Evolutionary conservation across 129 eudicot species (phyloP), one percentile per base, ranked within the genome.

Genomic region (Silybum marianum): DNA sequence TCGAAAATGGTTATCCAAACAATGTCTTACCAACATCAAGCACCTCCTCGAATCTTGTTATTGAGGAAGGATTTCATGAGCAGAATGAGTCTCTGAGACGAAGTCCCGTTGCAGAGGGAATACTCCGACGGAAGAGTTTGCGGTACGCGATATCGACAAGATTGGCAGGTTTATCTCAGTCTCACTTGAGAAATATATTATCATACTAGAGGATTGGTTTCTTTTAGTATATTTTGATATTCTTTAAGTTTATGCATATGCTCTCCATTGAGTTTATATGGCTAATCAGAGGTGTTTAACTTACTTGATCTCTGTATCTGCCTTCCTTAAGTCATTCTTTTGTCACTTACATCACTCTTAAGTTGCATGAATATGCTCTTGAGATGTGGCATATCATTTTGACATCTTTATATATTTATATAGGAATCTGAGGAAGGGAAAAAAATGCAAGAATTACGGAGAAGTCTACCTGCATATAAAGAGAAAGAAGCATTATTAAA

Each of bases 341-440:
- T 19, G 40, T 46, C 19, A 39, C 51, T 70, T 71, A 12, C 46
- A 28, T 42, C 3, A 42, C 1, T 63, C 44, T 42, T 40, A 3
- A 46, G 44, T 65, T 83, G 54, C 25, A 63, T 0, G 28, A 54
- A 44, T 77, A 71, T 62, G 39, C 21, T 62, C 8, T 16, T 62
- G 26, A n/a, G n/a, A n/a, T n/a, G n/a, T 76, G 65, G 4, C 66
- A 32, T 3, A 69, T 73, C 51, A 32, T 69, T 67, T 71, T 75
- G 78, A 70, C 36, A 23, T 26, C 69, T 78, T 65, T 42, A 19
- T 75, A 0, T 71, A 46, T 69, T 71, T 70, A 38, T 80, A 30
- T 75, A 95, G 98, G 96, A 85, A 85, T 92, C 98, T 83, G 80
- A 81, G 23, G 97, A 95, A 88, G 98, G 98, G 77, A 94, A 92